phyloP scores from a whole-genome alignment of 208 protist genomes.

The Acanthamoeba healyi region DNA sequence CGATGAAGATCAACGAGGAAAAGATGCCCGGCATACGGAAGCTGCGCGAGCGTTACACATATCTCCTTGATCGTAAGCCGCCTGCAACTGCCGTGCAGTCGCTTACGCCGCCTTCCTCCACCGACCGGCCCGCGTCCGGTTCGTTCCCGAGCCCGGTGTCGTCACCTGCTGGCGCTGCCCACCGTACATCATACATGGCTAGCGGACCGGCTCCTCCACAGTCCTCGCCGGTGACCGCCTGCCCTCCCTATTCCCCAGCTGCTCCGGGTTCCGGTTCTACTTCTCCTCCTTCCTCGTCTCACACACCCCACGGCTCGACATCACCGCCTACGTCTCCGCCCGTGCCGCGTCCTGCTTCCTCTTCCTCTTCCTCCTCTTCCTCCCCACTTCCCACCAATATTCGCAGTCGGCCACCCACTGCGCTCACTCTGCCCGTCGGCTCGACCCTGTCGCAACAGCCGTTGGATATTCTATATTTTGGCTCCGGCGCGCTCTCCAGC shows the following conservation, averaged over 20 bases:
- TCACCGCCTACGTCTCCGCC: neutral
- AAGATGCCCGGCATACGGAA: constrained; percentile 48
- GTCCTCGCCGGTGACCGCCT: neutral
- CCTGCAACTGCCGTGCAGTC: too few species aligned
- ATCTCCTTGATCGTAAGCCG: constrained; percentile 11
- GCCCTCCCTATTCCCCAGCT: neutral
- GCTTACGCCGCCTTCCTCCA: neutral
- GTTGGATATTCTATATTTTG: neutral
- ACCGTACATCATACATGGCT: neutral
- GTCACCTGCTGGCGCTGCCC: neutral
- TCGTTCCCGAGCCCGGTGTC: neutral
- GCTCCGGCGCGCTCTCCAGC: neutral
- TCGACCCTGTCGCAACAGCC: neutral
- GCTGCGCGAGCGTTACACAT: constrained; percentile 1
- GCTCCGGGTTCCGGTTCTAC: neutral
- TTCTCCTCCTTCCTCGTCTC: neutral
- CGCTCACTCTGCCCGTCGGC: too few species aligned
- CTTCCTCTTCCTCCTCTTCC: neutral
- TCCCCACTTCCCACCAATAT: too few species aligned
- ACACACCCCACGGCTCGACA: neutral
- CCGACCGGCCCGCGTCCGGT: neutral
- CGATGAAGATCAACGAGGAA: constrained; percentile 67
- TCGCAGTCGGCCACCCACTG: too few species aligned
- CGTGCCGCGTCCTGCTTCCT: neutral
- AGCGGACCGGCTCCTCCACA: neutral